A percentile compares a stretch with the other conserved stretches of the same genome.
Evolutionary conservation across 257 asterid species (phyloP).

Genomic region (Scutellaria barbata): DNA sequence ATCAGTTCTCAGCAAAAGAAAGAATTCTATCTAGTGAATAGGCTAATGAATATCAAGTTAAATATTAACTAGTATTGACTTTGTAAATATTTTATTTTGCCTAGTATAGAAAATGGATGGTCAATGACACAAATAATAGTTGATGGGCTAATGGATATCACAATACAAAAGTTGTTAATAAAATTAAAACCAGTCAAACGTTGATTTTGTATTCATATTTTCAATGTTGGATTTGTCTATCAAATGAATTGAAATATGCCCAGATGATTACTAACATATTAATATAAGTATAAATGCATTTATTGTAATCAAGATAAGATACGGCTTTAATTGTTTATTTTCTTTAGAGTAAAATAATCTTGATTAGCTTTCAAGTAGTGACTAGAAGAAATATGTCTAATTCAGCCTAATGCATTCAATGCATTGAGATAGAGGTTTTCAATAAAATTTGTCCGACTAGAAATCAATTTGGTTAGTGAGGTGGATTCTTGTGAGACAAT

Average conservation of each 20-base stretch:
- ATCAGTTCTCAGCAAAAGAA: slow-evolving; percentile 3
- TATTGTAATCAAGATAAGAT: background rate
- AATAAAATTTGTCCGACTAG: background rate
- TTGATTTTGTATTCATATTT: background rate
- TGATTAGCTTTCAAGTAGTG: background rate
- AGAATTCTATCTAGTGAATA: background rate
- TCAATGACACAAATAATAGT: background rate
- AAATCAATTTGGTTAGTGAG: too few relatives aligned
- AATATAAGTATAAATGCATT: background rate
- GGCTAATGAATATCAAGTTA: background rate
- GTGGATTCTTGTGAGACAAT: too few relatives aligned
- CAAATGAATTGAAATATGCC: background rate
- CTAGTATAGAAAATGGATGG: background rate
- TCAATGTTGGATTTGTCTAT: background rate
- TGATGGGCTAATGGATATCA: background rate
- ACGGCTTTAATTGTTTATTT: background rate
- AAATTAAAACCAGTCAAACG: background rate
- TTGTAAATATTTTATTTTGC: background rate
- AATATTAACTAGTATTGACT: background rate
- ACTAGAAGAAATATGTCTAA: background rate
- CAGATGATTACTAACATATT: too few relatives aligned
- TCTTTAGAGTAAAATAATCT: background rate
- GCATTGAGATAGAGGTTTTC: background rate
- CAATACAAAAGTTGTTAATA: too few relatives aligned
- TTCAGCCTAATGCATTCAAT: background rate